Evolutionary conservation across 306 rosid genomes (phyloP), one percentile per base, ranked within the genome.

Genomic region (Echinosophora koreensis): DNA sequence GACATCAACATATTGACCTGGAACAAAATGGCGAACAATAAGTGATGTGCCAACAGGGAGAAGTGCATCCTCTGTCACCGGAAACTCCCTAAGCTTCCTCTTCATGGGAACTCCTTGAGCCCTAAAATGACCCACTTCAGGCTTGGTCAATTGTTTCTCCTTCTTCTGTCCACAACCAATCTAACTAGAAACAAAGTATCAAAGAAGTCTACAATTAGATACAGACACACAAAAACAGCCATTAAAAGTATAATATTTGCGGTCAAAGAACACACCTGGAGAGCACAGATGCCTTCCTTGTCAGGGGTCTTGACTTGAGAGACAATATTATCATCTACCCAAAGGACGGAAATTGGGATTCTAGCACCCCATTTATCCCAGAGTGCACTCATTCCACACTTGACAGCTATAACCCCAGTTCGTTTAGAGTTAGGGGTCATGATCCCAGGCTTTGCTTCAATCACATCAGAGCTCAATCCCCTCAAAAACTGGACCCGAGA

Each of bases 351-450:
- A 46, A 92, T 84, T 18, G 98, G 98, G 70, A 95, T 50, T 83
- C 98, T 88, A 12, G 91, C 93, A 18, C 99, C 99, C 99, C 99
- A 95, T 82, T 92, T 95, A 82, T 92, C 92, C 99, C 99, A 95
- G 15, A 85, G 89, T 14, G 99, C 99, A 51, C 86, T 81, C 99
- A 95, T 95, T 62, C 99, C 99, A 81, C 99, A 95, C 78, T 95
- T 95, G 28, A 95, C 84, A 3, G 93, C 98, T 42, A 95, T 83
- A 8, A 90, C 65, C 3, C 98, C 98, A 0, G 98, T 92, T 73
- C 98, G 89, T 81, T 77, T 89, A 5, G 98, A 95, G 37, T 62
- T 73, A 0, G 85, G 86, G 34, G 74, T 79, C 97, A 95, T 95
- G 2, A 83, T 77, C 13, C 81, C 67, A 1, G 96, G 77, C 66